phyloP scores from a whole-genome alignment of 2,329 filamentous ascomycete species.

The Alternaria atra region DNA sequence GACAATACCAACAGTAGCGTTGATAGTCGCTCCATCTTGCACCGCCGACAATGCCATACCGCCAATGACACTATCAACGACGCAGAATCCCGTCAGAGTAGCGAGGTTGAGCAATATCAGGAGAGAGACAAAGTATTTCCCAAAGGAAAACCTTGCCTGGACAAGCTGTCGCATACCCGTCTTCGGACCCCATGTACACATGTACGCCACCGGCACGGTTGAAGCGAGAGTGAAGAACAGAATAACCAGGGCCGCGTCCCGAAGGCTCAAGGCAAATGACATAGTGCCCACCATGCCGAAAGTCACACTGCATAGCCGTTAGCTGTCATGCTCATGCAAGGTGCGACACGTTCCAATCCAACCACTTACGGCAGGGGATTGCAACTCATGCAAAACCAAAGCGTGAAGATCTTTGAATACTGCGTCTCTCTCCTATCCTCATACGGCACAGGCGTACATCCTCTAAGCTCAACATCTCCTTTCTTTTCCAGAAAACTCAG shows the following conservation, averaged over 20 bases:
- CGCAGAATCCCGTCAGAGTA: slow-evolving; percentile 69
- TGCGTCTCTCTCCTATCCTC: slow-evolving; percentile 63
- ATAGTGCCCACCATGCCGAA: slow-evolving; percentile 71
- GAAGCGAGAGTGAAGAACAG: slow-evolving; percentile 70
- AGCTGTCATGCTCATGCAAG: neutral
- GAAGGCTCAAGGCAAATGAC: slow-evolving; percentile 63
- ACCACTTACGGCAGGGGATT: slow-evolving; percentile 65
- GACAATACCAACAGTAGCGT: slow-evolving; percentile 67
- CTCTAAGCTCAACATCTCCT: slow-evolving; percentile 50
- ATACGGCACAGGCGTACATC: slow-evolving; percentile 65
- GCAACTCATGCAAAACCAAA: slow-evolving; percentile 67
- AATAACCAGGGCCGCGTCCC: slow-evolving; percentile 67
- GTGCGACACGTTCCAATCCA: neutral
- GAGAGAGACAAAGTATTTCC: slow-evolving; percentile 65
- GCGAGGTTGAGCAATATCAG: slow-evolving; percentile 70
- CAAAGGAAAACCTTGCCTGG: slow-evolving; percentile 69
- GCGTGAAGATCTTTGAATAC: slow-evolving; percentile 66
- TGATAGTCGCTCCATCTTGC: slow-evolving; percentile 52
- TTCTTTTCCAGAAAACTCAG: slow-evolving; percentile 31
- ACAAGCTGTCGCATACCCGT: slow-evolving; percentile 73
- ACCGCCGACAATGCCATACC: slow-evolving; percentile 59
- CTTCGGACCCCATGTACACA: slow-evolving; percentile 67
- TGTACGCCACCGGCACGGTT: slow-evolving; percentile 63
- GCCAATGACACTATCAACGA: slow-evolving; percentile 69
- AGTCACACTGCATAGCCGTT: slow-evolving; percentile 57